Base-by-base conservation (phyloP, 306 rosid genomes). In the Amphicarpaea edgeworthii region DNA sequence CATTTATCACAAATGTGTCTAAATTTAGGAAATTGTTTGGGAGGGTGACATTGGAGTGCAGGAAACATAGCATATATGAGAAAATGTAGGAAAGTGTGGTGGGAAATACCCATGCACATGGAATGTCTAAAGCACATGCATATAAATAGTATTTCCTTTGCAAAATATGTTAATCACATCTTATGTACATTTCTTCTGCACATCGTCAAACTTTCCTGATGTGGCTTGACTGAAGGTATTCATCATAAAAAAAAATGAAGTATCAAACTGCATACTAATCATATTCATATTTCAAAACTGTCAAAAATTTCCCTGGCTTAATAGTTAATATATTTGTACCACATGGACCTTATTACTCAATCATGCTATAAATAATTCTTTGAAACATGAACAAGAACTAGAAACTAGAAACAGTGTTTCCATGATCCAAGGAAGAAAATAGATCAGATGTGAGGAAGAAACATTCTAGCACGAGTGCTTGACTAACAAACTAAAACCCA, bases 401-500 rank as follows among this genome's bases (percentile, higher is more conserved):
- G 26, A 24, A 47, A 80, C 49, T 12, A 30, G 49, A n/a, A 75
- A 42, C 14, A 19, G 8, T 2, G 19, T 11, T 75, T 51, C 43
- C 17, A 46, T 76, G 21, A 49, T 76, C 57, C 59, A 55, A 53
- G 8, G 32, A 62, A 61, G 30, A 21, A 77, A 77, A 68, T 26
- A 28, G 65, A 28, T 53, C 41, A 59, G 12, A 11, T 6, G 20
- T 14, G 14, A 61, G 68, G 6, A 37, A 34, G 15, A 61, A 61
- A 32, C n/a, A 34, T 11, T 49, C 53, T 42, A 64, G 63, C 34
- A 23, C 43, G 65, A 54, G 60, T 37, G 41, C 73, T 77, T 7
- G 40, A 62, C 34, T 19, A 38, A 43, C 3, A 20, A 54, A 41
- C 20, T 32, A 34, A 60, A 24, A 50, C 55, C 37, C 73, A 45